Evolutionary conservation across 2,329 filamentous ascomycete genomes (phyloP).

Genomic region (Clarireedia hainanense): DNA sequence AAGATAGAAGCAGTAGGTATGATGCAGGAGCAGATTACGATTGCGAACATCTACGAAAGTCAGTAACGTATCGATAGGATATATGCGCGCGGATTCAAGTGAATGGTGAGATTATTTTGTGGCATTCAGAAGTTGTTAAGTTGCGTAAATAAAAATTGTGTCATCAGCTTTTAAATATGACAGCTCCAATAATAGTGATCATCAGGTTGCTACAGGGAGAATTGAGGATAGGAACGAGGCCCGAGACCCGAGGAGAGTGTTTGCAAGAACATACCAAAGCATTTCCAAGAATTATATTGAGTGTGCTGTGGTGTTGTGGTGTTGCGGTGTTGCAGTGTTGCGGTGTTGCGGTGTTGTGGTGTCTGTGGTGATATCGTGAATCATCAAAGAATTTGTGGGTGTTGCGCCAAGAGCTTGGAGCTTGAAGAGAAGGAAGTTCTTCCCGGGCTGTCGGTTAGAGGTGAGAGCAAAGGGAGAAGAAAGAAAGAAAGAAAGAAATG

Average conservation of each 20-base stretch:
- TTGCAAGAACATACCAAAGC: constrained; percentile 2
- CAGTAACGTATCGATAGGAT: constrained; percentile 2
- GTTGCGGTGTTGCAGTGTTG: too few species aligned
- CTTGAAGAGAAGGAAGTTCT: too few species aligned
- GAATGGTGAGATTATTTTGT: neutral
- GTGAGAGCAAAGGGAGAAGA: too few species aligned
- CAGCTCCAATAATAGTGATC: constrained; percentile 22
- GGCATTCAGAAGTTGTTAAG: constrained; percentile 20
- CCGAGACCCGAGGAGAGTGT: neutral
- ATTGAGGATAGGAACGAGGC: neutral
- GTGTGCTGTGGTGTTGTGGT: too few species aligned
- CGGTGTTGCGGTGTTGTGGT: too few species aligned
- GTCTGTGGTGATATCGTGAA: too few species aligned
- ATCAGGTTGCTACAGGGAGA: constrained; percentile 13
- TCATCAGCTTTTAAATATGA: constrained; percentile 19
- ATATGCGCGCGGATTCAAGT: neutral
- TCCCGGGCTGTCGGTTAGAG: too few species aligned
- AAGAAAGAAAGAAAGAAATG: too few species aligned
- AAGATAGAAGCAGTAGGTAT: neutral
- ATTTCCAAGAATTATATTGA: neutral
- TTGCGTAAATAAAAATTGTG: constrained; percentile 17
- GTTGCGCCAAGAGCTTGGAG: too few species aligned
- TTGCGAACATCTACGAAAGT: constrained; percentile 1
- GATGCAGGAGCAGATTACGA: neutral
- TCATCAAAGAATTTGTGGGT: too few species aligned